Evolutionary conservation across 2,329 filamentous ascomycete genomes (phyloP).

Genomic region (Aspergillus terreus): DNA sequence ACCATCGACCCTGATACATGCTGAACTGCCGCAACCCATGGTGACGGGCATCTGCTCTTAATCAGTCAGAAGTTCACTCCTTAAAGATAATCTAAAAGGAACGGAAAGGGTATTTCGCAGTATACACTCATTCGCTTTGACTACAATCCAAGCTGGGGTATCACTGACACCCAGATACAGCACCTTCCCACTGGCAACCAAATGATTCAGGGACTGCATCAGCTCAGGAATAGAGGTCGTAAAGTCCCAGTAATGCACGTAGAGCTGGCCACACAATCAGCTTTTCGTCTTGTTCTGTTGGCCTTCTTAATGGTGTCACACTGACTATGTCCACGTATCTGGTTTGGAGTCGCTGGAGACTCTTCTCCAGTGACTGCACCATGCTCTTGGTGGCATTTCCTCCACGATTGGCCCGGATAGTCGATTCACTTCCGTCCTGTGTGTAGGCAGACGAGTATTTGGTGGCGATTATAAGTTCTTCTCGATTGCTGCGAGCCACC

Average conservation of each 20-base stretch:
- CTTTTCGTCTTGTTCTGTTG: too few relatives aligned
- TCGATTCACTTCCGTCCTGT: slow-evolving; percentile 13
- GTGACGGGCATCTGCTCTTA: slow-evolving; percentile 65
- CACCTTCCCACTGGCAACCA: slow-evolving; percentile 60
- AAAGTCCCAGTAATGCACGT: slow-evolving; percentile 56
- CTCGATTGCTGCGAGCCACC: slow-evolving; percentile 39
- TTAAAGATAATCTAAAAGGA: too few relatives aligned
- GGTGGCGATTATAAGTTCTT: slow-evolving; percentile 53
- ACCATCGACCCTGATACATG: slow-evolving; percentile 67
- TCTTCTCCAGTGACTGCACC: slow-evolving; percentile 22
- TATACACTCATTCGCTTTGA: slow-evolving; percentile 47
- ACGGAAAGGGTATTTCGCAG: too few relatives aligned
- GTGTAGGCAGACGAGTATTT: slow-evolving; percentile 47
- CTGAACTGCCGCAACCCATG: slow-evolving; percentile 67
- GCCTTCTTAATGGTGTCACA: too few relatives aligned
- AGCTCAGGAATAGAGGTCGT: slow-evolving; percentile 61
- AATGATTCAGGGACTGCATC: slow-evolving; percentile 63
- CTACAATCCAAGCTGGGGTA: slow-evolving; percentile 62
- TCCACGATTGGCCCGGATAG: slow-evolving; percentile 39
- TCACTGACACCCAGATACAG: slow-evolving; percentile 66
- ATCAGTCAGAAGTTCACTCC: too few relatives aligned
- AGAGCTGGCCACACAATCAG: slow-evolving; percentile 35
- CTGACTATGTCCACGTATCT: too few relatives aligned
- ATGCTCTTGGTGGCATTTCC: slow-evolving; percentile 34
- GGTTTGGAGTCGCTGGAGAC: slow-evolving; percentile 31